Evolutionary conservation across 371 early-diverging fungal genomes (phyloP), one percentile per base, ranked within the genome.

Genomic region (Lichtheimia corymbifera): DNA sequence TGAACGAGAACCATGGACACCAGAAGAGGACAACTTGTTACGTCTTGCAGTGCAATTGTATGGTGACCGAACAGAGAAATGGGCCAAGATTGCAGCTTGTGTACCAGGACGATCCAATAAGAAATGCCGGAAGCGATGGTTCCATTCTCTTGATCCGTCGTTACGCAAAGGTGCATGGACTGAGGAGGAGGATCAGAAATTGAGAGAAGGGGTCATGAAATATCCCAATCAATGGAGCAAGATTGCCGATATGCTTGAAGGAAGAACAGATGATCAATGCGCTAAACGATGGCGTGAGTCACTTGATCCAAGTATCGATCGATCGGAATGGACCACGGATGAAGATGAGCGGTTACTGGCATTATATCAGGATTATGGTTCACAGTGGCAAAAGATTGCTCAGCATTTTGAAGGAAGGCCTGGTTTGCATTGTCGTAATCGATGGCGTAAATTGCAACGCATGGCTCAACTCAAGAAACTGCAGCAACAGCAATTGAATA

Each of bases 311-410:
- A 75, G 77, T 27, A 91, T 92, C 30, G 86, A 90, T 55, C 76
- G 87, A 20, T 85, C 87, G 6, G 85, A 83, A 28, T 94, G 95
- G 95, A 86, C 88, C 4, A 62, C 78, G 2, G 84, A 84, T 28
- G 95, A 94, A 53, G 95, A 93, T 67, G 67, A 62, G 1, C 60
- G 85, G 3, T 65, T 94, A 35, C 70, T 84, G 67, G 76, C 83
- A 20, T 85, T 85, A 66, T 88, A 83, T 53, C 76, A 77, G 17
- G 85, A 89, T 58, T 83, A 76, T 50, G 93, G 92, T 14, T 88
- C 88, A 28, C 90, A 90, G 62, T 92, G 92, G 92, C 90, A 91
- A 68, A 87, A 88, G 58, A 92, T 92, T 45, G 85, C 91, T 4
- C 72, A 82, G 13, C 88, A 80, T n/a, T 91, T 92, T 63, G 87